Conservation (phyloP, 352 stramenopile species). For the Globisporangium spinosum region DNA sequence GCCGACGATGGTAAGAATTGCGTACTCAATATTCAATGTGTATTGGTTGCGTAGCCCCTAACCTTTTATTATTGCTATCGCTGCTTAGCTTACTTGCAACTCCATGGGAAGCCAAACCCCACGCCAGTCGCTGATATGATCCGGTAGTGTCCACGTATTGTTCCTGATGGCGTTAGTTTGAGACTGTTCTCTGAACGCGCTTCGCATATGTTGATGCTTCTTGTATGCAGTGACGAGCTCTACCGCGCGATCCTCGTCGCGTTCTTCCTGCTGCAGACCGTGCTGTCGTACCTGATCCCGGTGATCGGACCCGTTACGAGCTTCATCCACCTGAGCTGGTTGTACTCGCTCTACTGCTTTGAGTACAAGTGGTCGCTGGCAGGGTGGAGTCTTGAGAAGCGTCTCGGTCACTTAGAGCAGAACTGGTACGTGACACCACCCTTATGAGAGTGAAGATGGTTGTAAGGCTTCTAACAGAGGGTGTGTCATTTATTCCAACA, state of each 20-base stretch:
- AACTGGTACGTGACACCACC: slow-evolving; percentile 49
- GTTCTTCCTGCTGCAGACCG: slow-evolving; percentile 84
- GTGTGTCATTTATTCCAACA: slow-evolving; percentile 12
- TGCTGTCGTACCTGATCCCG: slow-evolving; percentile 79
- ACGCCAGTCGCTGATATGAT: slow-evolving; percentile 85
- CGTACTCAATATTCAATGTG: too few relatives aligned
- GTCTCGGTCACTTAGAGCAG: slow-evolving; percentile 72
- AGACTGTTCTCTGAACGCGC: neutral
- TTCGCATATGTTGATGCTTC: neutral
- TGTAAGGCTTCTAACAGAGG: neutral
- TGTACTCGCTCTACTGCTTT: slow-evolving; percentile 90
- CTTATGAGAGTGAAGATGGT: neutral
- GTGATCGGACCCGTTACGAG: slow-evolving; percentile 67
- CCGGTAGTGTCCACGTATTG: slow-evolving; percentile 36
- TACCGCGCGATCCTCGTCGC: slow-evolving; percentile 84
- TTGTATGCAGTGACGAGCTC: slow-evolving; percentile 59
- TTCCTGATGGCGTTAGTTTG: neutral
- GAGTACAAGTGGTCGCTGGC: slow-evolving; percentile 89
- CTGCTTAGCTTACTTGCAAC: slow-evolving; percentile 63
- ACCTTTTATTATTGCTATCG: neutral
- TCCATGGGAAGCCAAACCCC: slow-evolving; percentile 74
- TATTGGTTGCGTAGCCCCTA: too few relatives aligned
- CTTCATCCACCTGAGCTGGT: slow-evolving; percentile 85
- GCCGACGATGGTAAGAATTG: slow-evolving; percentile 76
- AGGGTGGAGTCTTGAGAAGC: slow-evolving; percentile 81